These are phyloP conservation scores for Hyaloscypha finlandica DNA, from an alignment of 495 filamentous ascomycete species.

Conservation along the genomic window DNA sequence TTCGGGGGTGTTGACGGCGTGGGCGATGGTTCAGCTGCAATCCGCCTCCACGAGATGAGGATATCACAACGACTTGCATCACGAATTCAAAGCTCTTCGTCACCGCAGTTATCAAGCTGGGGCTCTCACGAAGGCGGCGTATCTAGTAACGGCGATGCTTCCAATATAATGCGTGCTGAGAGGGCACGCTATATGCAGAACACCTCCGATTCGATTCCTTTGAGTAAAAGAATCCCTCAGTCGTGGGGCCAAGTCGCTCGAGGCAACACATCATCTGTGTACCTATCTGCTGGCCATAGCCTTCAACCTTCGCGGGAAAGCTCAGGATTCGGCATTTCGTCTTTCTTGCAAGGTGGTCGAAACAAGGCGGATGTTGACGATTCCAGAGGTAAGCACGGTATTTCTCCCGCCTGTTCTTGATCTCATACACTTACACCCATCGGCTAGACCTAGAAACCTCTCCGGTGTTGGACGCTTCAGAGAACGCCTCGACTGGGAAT, in stretches of 20 bases:
- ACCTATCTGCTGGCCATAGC: conserved; percentile 19
- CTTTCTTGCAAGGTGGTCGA: conserved; percentile 9
- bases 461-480: background rate
- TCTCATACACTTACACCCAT: background rate
- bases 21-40: conserved; percentile 11
- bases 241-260: conserved; percentile 19
- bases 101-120: conserved; percentile 25
- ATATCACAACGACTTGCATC: conserved; percentile 26
- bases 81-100: conserved; percentile 21
- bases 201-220: conserved; percentile 21
- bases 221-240: conserved; percentile 22
- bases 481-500: background rate
- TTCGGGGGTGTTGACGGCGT: conserved; percentile 33
- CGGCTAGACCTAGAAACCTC: background rate
- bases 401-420: background rate
- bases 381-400: background rate
- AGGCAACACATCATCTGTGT: conserved; percentile 20
- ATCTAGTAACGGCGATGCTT: conserved; percentile 20
- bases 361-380: background rate
- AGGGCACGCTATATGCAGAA: conserved; percentile 19
- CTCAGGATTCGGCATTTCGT: conserved; percentile 18
- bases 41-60: conserved; percentile 30
- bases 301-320: conserved; percentile 17
- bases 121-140: conserved; percentile 20
- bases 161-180: background rate